Evolutionary conservation across 208 protist species (phyloP).

Genomic region (Acanthamoeba triangularis): DNA sequence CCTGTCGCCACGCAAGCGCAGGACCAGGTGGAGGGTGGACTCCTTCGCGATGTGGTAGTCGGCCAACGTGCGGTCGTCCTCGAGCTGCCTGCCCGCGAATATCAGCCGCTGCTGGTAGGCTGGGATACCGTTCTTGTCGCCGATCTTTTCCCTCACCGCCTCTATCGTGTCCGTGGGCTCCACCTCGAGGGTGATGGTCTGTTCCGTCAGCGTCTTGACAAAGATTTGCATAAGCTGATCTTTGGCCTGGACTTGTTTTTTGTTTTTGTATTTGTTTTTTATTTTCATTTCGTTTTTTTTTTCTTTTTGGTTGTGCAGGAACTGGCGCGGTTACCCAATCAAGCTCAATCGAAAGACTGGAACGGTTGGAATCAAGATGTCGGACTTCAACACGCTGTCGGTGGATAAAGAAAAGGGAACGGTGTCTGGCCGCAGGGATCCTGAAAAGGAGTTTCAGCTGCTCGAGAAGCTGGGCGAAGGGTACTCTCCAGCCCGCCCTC

Average conservation of each 20-base stretch:
- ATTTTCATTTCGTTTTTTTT: background rate
- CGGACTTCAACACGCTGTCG: slow-evolving; percentile 58
- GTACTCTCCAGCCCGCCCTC: background rate
- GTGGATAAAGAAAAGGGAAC: slow-evolving; percentile 47
- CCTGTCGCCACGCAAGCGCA: too few relatives aligned
- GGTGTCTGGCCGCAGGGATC: slow-evolving; percentile 8
- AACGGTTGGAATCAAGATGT: background rate
- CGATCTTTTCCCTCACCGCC: background rate
- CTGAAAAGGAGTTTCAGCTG: slow-evolving; percentile 61
- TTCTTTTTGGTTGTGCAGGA: background rate
- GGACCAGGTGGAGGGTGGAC: background rate
- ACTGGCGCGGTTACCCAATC: background rate
- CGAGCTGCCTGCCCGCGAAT: slow-evolving; percentile 96
- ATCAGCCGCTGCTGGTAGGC: slow-evolving; percentile 96
- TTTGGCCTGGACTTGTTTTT: too few relatives aligned
- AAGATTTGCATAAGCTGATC: too few relatives aligned
- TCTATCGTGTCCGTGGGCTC: background rate
- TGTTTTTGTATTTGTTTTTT: background rate
- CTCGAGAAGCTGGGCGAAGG: slow-evolving; percentile 63
- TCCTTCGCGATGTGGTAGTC: slow-evolving; percentile 91
- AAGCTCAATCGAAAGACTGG: background rate
- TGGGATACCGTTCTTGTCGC: slow-evolving; percentile 87
- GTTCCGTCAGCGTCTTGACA: slow-evolving; percentile 77
- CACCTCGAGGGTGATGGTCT: too few relatives aligned
- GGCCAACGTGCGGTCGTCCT: slow-evolving; percentile 95